Evolutionary conservation across 352 stramenopile species (phyloP), one percentile per base, ranked within the genome.

Genomic region (Blastocystis sp.): DNA sequence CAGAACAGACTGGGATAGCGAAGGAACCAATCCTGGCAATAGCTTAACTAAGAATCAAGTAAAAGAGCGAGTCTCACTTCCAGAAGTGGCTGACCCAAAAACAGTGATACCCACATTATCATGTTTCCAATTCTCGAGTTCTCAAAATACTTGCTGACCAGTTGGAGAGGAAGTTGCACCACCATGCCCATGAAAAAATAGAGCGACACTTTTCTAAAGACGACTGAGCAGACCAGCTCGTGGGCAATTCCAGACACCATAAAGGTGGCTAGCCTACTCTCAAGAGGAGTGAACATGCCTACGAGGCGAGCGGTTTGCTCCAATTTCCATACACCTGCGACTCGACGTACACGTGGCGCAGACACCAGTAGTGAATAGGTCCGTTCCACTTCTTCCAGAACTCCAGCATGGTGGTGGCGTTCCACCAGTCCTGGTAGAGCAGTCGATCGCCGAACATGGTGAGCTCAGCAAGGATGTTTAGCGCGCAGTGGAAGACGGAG

Each of bases 371-470:
- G 90, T 98, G 96, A 30, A 99, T 96, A 4, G 96, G 96, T 75
- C 98, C 95, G 91, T 98, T 99, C 96, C 96, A 99, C 59, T 98
- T 94, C 89, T 96, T 92, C 55, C 93, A 94, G 90, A 96, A 96
- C 91, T 95, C 93, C 68, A 78, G 39, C 26, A 78, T 96, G 26
- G 96, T 97, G 39, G 94, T 96, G 87, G 94, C 95, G 92, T 98
- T 98, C 96, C 96, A 99, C 96, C 96, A 99, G 91, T 98, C 96
- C 53, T 93, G 93, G 91, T 98, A 98, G 79, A 98, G 98, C 47
- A 96, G 92, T 2, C 94, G 93, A 90, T 97, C 95, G 0, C 93
- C 95, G 69, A 95, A 93, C 54, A 92, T 85, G 37, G 93, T 96
- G 41, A 98, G 78, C 92, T 98, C 96, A 2, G 96, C 96, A 54